Conservation (phyloP, 371 early-diverging fungal species). For the Chytridium lagenaria region DNA sequence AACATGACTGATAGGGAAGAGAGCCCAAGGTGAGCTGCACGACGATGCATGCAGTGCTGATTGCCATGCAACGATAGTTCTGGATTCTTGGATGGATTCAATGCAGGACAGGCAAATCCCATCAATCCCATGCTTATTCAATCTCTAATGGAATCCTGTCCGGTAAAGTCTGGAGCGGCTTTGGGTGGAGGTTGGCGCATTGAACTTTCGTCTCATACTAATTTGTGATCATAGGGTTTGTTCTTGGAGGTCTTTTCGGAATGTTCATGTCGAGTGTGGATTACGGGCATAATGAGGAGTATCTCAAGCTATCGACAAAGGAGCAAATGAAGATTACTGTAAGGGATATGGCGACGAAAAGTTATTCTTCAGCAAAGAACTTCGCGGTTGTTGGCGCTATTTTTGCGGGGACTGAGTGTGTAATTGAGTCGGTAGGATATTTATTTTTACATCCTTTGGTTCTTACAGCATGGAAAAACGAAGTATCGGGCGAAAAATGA, state of each 20-base stretch:
- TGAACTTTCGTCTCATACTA: neutral
- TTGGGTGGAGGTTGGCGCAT: conserved; percentile 68
- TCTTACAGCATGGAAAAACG: neutral
- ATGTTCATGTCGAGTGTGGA: conserved; percentile 78
- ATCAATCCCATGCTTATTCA: conserved; percentile 5
- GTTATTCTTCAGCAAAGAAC: conserved; percentile 86
- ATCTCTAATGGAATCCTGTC: conserved; percentile 74
- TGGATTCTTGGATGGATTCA: neutral
- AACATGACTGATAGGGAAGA: neutral
- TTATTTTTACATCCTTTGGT: neutral
- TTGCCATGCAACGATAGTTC: neutral
- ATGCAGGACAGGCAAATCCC: neutral
- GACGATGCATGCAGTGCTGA: neutral
- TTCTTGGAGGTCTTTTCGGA: conserved; percentile 90
- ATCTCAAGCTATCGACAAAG: conserved; percentile 71
- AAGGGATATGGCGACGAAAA: conserved; percentile 86
- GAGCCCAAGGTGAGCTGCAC: neutral
- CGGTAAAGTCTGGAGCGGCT: conserved; percentile 74
- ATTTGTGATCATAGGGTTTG: conserved; percentile 69
- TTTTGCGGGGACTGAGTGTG: conserved; percentile 91
- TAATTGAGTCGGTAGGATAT: conserved; percentile 83
- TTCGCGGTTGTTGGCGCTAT: conserved; percentile 93
- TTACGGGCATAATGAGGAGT: conserved; percentile 45
- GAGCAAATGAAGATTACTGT: conserved; percentile 82
- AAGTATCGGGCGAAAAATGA: conserved; percentile 95